A percentile compares a stretch with the other conserved stretches of the same genome.
phyloP scores from a whole-genome alignment of 1,284 basidiomycete genomes.

The Cryptococcus floricola region DNA sequence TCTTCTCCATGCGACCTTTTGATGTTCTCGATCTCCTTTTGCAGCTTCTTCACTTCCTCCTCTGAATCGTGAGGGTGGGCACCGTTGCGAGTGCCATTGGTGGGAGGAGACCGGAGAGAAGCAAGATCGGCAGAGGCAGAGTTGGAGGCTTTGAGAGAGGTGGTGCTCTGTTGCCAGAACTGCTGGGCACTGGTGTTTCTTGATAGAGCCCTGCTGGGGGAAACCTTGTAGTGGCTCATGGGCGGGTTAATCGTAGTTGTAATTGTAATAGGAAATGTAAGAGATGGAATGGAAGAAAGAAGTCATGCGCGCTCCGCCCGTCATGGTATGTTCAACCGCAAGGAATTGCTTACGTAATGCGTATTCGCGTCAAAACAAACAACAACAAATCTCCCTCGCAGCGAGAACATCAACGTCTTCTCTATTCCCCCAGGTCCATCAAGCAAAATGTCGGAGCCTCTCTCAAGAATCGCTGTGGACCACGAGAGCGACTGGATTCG shows the following conservation, averaged over 20 bases:
- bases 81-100: background rate
- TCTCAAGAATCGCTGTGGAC: conserved; percentile 37
- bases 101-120: background rate
- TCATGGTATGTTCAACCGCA: background rate
- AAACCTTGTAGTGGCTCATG: no score
- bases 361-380: background rate
- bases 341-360: background rate
- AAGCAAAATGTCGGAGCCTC: conserved; percentile 20
- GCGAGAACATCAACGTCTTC: background rate
- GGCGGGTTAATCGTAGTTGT: no score
- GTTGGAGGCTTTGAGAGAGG: background rate
- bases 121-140: background rate
- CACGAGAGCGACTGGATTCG: conserved; percentile 42
- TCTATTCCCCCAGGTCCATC: background rate
- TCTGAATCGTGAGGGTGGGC: background rate
- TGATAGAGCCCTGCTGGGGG: no score
- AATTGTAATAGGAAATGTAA: no score
- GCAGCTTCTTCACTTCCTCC: conserved; percentile 1
- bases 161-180: no score
- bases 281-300: no score
- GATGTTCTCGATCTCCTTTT: background rate
- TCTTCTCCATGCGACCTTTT: conserved; percentile 3
- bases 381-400: background rate
- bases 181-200: no score
- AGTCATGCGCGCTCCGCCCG: no score